phyloP scores from a whole-genome alignment of 2,329 filamentous ascomycete genomes.

The Ceratocystis destructans region DNA sequence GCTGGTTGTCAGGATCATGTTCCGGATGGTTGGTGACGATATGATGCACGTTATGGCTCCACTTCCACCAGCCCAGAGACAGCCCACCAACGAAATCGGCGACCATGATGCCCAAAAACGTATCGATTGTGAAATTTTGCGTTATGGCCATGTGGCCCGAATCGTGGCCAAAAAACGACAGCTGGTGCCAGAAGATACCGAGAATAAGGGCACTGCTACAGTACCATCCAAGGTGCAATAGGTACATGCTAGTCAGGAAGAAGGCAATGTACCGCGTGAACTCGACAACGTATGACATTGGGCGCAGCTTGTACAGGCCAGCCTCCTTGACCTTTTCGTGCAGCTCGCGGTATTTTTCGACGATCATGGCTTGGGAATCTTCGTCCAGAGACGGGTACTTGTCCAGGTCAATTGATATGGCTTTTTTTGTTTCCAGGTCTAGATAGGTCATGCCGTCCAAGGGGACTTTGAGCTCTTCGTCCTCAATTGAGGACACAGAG shows the following conservation, averaged over 20 bases:
- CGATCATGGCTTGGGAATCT: conserved; percentile 59
- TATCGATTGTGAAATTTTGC: conserved; percentile 72
- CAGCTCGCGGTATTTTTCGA: conserved; percentile 68
- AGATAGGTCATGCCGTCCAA: conserved; percentile 49
- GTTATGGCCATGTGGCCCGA: conserved; percentile 97
- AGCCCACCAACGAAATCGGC: conserved; percentile 82
- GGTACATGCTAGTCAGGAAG: conserved; percentile 46
- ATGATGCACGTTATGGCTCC: conserved; percentile 90
- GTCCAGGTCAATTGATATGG: conserved; percentile 58
- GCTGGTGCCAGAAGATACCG: conserved; percentile 82
- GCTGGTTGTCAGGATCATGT: conserved; percentile 89
- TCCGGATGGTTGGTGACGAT: conserved; percentile 91
- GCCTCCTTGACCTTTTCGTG: conserved; percentile 57
- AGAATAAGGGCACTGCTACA: conserved; percentile 57
- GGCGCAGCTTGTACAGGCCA: conserved; percentile 74
- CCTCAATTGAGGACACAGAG: conserved; percentile 21
- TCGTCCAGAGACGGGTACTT: conserved; percentile 70
- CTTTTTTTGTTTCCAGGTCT: conserved; percentile 58
- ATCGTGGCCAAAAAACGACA: conserved; percentile 89
- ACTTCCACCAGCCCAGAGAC: conserved; percentile 94
- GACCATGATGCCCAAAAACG: conserved; percentile 75
- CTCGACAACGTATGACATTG: conserved; percentile 66
- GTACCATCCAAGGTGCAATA: conserved; percentile 53
- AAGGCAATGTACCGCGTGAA: conserved; percentile 53
- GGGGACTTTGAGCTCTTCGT: conserved; percentile 33